A percentile compares a stretch with the other conserved stretches of the same genome.
Evolutionary conservation across 805 yeast genomes (phyloP).

Genomic region (Pichia heedii): DNA sequence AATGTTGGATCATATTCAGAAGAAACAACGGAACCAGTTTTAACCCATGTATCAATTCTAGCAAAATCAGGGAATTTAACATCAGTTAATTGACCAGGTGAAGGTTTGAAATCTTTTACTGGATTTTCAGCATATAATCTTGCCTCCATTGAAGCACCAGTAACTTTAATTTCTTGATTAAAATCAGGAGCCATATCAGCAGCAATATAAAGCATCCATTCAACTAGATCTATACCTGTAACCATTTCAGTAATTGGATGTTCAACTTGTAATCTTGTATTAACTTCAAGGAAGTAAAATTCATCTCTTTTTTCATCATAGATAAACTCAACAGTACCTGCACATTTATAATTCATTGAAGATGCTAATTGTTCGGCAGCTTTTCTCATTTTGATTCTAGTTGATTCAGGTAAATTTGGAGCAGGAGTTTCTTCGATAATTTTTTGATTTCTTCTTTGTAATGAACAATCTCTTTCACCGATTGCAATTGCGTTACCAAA

Average conservation of each 20-base stretch:
- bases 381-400: slow-evolving; percentile 63
- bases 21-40: slow-evolving; percentile 76
- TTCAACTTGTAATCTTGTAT: slow-evolving; percentile 94
- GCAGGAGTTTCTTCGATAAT: slow-evolving; percentile 97
- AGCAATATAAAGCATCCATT: slow-evolving; percentile 93
- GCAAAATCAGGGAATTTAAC: slow-evolving; percentile 86
- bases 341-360: slow-evolving; percentile 84
- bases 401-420: slow-evolving; percentile 77
- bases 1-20: slow-evolving; percentile 95
- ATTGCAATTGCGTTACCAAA: slow-evolving; percentile 84
- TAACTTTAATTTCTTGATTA: slow-evolving; percentile 43
- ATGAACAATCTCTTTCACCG: slow-evolving; percentile 96
- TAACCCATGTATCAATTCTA: slow-evolving; percentile 91
- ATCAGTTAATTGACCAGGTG: slow-evolving; percentile 89
- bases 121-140: slow-evolving; percentile 96
- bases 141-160: slow-evolving; percentile 95
- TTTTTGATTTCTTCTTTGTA: slow-evolving; percentile 96
- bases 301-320: slow-evolving; percentile 81
- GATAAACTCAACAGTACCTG: slow-evolving; percentile 95
- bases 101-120: slow-evolving; percentile 86
- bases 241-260: slow-evolving; percentile 96
- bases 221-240: slow-evolving; percentile 90
- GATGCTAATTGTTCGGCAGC: slow-evolving; percentile 82
- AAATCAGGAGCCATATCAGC: slow-evolving; percentile 85
- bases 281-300: slow-evolving; percentile 92